Evolutionary conservation across 2,329 filamentous ascomycete genomes (phyloP).

Genomic region (Cercospora sp.): DNA sequence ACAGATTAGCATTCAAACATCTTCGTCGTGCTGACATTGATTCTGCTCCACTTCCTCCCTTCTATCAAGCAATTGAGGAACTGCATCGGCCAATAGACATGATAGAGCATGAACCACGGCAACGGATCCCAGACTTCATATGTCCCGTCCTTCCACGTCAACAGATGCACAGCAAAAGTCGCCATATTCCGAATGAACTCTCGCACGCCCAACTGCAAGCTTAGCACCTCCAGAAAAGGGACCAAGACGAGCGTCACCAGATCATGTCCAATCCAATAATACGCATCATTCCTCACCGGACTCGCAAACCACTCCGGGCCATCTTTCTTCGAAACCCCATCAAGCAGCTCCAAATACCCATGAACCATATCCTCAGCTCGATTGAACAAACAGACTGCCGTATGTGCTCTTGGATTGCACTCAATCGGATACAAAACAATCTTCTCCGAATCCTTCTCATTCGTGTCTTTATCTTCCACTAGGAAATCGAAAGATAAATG

Average conservation of each 20-base stretch:
- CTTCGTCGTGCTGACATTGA: slow-evolving; percentile 68
- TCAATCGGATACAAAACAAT: slow-evolving; percentile 64
- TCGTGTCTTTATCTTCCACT: slow-evolving; percentile 49
- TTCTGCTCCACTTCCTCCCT: slow-evolving; percentile 59
- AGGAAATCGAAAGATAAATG: slow-evolving; percentile 74
- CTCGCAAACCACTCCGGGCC: slow-evolving; percentile 23
- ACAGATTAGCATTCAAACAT: slow-evolving; percentile 49
- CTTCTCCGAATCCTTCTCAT: slow-evolving; percentile 28
- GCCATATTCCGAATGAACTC: slow-evolving; percentile 32
- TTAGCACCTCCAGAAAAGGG: slow-evolving; percentile 47
- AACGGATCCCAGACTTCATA: slow-evolving; percentile 52
- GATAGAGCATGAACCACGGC: slow-evolving; percentile 54
- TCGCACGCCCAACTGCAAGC: slow-evolving; percentile 29
- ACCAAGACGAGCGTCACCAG: slow-evolving; percentile 55
- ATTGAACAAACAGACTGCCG: slow-evolving; percentile 63
- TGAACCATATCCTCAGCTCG: slow-evolving; percentile 46
- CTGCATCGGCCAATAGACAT: slow-evolving; percentile 54
- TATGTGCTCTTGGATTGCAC: slow-evolving; percentile 70
- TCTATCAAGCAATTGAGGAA: slow-evolving; percentile 51
- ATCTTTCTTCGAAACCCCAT: slow-evolving; percentile 25
- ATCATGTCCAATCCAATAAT: slow-evolving; percentile 70
- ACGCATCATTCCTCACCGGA: slow-evolving; percentile 36
- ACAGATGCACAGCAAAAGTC: slow-evolving; percentile 45
- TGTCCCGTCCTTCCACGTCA: slow-evolving; percentile 53
- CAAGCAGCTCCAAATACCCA: slow-evolving; percentile 55